A percentile compares a stretch with the other conserved stretches of the same genome.
Conservation (phyloP, 768 basidiomycete genomes). For the Podaxis sp. region DNA sequence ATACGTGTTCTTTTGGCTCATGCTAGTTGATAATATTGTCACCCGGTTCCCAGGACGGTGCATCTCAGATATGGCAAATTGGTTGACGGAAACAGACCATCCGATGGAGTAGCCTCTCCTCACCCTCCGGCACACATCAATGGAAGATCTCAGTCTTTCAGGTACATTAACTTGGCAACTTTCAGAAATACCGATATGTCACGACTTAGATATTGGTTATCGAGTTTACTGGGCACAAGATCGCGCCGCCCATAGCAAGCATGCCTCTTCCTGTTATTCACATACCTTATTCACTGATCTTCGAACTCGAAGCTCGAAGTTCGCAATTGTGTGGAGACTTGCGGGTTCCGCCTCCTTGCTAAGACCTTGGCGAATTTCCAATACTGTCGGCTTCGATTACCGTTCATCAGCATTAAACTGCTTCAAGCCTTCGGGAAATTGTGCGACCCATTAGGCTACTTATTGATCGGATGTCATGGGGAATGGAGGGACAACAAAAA, state of each 20-base stretch:
- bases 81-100: too few relatives aligned
- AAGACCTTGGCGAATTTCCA: background rate
- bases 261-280: background rate
- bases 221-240: too few relatives aligned
- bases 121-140: background rate
- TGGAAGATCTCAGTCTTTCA: background rate
- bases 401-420: background rate
- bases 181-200: too few relatives aligned
- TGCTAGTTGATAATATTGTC: too few relatives aligned
- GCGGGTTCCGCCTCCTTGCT: background rate
- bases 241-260: background rate
- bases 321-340: background rate
- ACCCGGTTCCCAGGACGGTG: too few relatives aligned
- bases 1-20: too few relatives aligned
- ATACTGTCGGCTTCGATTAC: background rate
- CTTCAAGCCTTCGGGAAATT: background rate
- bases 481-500: background rate
- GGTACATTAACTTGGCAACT: too few relatives aligned
- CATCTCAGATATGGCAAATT: too few relatives aligned
- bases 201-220: too few relatives aligned
- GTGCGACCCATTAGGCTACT: background rate
- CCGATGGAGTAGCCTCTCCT: background rate
- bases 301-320: background rate
- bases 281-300: background rate
- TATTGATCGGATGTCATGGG: background rate